Conservation (phyloP, 2,329 filamentous ascomycete species). For the Chrysoporthe cubensis region DNA sequence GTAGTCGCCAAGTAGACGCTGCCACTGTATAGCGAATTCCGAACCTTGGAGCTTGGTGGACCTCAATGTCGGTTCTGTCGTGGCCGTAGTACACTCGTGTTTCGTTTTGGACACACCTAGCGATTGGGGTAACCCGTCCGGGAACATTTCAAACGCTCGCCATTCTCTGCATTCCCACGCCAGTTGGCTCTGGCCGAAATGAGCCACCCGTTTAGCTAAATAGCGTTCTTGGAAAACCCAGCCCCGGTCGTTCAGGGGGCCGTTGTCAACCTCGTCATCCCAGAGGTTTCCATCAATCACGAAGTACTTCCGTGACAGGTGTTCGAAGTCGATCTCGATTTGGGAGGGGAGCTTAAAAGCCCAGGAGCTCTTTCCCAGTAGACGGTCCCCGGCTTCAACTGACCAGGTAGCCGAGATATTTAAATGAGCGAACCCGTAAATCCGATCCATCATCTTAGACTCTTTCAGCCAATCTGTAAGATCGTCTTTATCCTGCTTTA, state of each 20-base stretch:
- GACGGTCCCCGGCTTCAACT: constrained; percentile 1
- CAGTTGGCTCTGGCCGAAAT: constrained; percentile 1
- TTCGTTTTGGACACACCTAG: constrained; percentile 1
- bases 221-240: constrained; percentile 1
- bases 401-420: background rate
- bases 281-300: background rate
- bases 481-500: background rate
- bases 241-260: background rate
- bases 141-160: constrained; percentile 1
- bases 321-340: background rate
- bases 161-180: constrained; percentile 6
- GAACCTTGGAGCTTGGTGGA: background rate
- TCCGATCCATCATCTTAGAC: background rate
- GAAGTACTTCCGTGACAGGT: background rate
- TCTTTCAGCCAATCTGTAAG: background rate
- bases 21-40: background rate
- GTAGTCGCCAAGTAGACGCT: background rate
- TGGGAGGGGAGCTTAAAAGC: background rate
- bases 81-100: background rate
- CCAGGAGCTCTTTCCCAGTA: background rate
- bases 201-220: background rate
- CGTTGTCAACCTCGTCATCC: constrained; percentile 2
- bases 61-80: background rate
- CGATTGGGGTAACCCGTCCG: background rate
- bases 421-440: background rate